Evolutionary conservation across 768 basidiomycete genomes (phyloP).

Genomic region (Lactifluus piperatus): DNA sequence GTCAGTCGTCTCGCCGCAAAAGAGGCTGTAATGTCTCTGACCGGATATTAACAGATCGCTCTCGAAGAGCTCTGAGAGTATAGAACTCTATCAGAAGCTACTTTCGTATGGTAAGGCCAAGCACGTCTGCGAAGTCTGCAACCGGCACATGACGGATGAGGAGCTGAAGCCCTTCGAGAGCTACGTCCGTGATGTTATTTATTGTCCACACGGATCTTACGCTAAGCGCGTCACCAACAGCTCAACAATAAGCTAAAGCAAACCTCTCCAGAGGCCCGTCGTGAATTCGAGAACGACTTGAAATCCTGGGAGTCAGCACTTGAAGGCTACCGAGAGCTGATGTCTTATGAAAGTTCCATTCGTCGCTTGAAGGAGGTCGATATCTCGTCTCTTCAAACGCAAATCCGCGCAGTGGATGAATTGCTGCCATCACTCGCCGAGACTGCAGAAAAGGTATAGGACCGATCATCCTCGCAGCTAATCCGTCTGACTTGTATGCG

Average conservation of each 20-base stretch:
- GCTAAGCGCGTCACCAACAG: conserved; percentile 30
- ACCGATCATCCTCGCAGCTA: background rate
- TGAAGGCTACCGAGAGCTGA: conserved; percentile 45
- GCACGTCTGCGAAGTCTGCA: conserved; percentile 70
- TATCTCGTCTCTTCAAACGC: conserved; percentile 55
- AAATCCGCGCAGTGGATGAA: conserved; percentile 49
- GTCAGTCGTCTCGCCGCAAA: conserved; percentile 28
- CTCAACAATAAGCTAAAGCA: conserved; percentile 54
- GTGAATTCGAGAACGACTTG: conserved; percentile 39
- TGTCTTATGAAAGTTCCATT: conserved; percentile 46
- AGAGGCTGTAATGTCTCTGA: background rate
- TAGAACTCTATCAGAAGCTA: conserved; percentile 43
- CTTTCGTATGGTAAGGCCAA: conserved; percentile 51
- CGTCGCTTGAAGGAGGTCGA: conserved; percentile 50
- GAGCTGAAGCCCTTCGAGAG: conserved; percentile 58
- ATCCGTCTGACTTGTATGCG: conserved; percentile 3
- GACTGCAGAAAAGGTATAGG: conserved; percentile 54
- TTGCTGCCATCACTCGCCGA: conserved; percentile 43
- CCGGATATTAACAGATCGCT: conserved; percentile 22
- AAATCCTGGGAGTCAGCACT: conserved; percentile 54
- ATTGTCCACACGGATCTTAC: background rate
- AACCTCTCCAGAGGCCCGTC: conserved; percentile 39
- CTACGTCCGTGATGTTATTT: conserved; percentile 27
- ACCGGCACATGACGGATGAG: conserved; percentile 49
- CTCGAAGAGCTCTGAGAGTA: conserved; percentile 29